These are phyloP conservation scores for Fusarium succisae DNA, from an alignment of 2,329 filamentous ascomycete genomes.

Conservation along the genomic window DNA sequence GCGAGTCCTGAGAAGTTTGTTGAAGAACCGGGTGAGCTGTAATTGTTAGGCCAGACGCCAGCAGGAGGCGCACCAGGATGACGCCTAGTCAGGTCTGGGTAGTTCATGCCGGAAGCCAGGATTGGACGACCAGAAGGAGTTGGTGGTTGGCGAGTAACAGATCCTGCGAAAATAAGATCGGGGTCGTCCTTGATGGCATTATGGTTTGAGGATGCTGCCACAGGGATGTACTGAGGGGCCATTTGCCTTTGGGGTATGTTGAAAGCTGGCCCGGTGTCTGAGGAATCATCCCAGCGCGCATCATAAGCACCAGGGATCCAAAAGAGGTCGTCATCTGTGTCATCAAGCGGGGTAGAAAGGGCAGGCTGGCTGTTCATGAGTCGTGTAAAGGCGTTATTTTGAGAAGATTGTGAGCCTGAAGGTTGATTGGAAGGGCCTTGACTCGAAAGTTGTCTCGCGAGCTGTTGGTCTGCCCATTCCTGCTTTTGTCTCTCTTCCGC, in stretches of 20 bases:
- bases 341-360: conserved; percentile 1
- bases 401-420: not conserved
- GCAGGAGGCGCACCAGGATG: not conserved
- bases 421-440: conserved; percentile 24
- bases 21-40: not conserved
- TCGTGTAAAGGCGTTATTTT: conserved; percentile 40
- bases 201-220: not conserved
- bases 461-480: conserved; percentile 41
- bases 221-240: not conserved
- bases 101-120: conserved; percentile 6
- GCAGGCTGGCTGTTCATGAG: conserved; percentile 45
- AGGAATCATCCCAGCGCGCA: conserved; percentile 29
- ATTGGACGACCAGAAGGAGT: not conserved
- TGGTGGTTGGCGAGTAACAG: not conserved
- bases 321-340: not conserved
- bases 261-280: not conserved
- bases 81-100: conserved; percentile 12
- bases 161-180: conserved; percentile 8
- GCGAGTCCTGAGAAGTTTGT: conserved; percentile 35
- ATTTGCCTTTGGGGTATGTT: not conserved
- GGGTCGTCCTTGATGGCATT: conserved; percentile 1
- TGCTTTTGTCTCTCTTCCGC: conserved; percentile 47
- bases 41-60: not conserved
- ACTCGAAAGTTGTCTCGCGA: conserved; percentile 43
- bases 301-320: conserved; percentile 37